Base-by-base conservation (phyloP, 2,329 filamentous ascomycete genomes). In the Phoma sp. region DNA sequence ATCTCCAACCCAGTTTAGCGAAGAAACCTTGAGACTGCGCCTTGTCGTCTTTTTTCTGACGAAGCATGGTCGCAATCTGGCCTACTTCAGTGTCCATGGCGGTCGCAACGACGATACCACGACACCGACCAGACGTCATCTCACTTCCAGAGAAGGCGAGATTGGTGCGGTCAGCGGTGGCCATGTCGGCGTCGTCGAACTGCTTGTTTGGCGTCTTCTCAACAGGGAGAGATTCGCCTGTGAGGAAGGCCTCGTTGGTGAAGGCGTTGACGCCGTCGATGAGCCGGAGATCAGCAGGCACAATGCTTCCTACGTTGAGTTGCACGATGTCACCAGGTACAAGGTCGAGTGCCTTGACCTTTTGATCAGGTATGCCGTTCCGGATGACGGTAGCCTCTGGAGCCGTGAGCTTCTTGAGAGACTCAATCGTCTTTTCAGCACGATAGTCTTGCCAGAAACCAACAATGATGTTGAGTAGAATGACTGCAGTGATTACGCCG, bases 31-130 rank as follows among this genome's bases (percentile, higher is more conserved):
- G 83, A 36, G 85, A 81, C 79, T 68, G 55, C 12, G 60, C 47
- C 12, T 57, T 58, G n/a, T 80, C 84, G 54, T 84, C 82, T 58
- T 82, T 82, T 60, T 82, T 82, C 22, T 84, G 83, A 49, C 87
- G 85, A 39, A 93, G 82, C 62, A 89, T 74, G 54, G 77, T 83
- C n/a, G 90, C 89, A 64, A 92, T 91, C 68, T 86, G 86, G 64
- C 90, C 90, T 49, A 92, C 87, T 74, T 91, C 87, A 21, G 89
- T 92, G 55, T 82, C 74, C 88, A 91, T 90, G 38, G 85, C 88
- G n/a, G 85, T 89, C 27, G 85, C 82, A 45, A 87, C 82, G 43
- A 91, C 88, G 48, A 91, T 84, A 55, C 88, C 88, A 12, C 80
- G 86, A 43, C 84, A 88, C 53, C 88, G 85, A 44, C 89, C 88